These are phyloP conservation scores for Solanum medicagineum DNA, from an alignment of 257 asterid species.

Conservation along the genomic window DNA sequence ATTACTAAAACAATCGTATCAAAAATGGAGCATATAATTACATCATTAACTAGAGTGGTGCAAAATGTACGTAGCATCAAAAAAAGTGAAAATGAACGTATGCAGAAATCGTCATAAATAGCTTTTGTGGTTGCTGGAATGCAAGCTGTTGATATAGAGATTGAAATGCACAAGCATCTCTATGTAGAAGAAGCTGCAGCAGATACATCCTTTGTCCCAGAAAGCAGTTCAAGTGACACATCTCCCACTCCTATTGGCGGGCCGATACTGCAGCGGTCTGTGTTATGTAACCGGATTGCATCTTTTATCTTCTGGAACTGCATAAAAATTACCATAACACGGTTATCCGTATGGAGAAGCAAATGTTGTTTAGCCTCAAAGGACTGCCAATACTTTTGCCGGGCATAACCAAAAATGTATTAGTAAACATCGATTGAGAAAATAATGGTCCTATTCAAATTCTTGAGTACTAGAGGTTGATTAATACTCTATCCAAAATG, in stretches of 20 bases:
- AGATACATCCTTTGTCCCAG: constrained; percentile 32
- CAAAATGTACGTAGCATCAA: neutral
- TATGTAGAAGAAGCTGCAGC: constrained; percentile 28
- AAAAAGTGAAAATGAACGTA: constrained; percentile 1
- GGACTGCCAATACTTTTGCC: neutral
- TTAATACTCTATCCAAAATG: neutral
- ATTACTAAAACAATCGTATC: neutral
- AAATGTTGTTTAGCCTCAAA: neutral
- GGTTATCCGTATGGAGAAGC: neutral
- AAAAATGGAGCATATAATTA: neutral
- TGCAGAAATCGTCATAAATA: constrained; percentile 4
- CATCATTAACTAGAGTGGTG: neutral
- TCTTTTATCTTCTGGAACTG: constrained; percentile 92
- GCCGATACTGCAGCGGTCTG: constrained; percentile 87
- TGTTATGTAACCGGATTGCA: constrained; percentile 64
- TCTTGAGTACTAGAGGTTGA: neutral
- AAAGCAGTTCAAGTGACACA: constrained; percentile 31
- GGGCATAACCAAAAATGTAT: neutral
- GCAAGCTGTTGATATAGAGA: neutral
- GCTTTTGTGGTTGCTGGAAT: neutral
- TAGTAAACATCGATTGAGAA: neutral
- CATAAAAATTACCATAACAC: neutral
- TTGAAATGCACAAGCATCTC: neutral
- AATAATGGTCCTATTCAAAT: neutral
- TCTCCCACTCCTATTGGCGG: constrained; percentile 77